Evolutionary conservation across 352 stramenopile species (phyloP), one percentile per base, ranked within the genome.

Genomic region (Globisporangium cystogenes): DNA sequence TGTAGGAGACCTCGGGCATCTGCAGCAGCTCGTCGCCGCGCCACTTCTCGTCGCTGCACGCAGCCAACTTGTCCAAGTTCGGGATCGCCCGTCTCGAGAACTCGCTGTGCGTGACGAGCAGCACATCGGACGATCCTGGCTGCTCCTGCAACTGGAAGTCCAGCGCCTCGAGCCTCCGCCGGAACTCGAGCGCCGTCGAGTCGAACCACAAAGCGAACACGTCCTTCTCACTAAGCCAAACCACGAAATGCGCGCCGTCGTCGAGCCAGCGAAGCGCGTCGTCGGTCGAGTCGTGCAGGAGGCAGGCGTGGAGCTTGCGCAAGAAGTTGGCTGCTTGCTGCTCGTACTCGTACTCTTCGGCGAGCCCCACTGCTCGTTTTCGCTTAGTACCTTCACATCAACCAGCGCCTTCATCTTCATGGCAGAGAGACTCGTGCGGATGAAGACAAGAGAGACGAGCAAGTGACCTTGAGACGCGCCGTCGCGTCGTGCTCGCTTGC

Each of bases 1-100:
- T 72, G 50, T 75, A 80, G 2, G 65, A 59, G 24, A 76, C 50
- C 26, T 44, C 62, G 6, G 70, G 67, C 70, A 73, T 70, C 6
- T 37, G 69, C 36, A 36, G 57, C 48, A 18, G 36, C 50, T 20
- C 57, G 58, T 26, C 16, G 1, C 10, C 33, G 24, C 11, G 4
- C 26, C 23, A 27, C 16, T 0, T 41, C 1, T 1, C 27, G 27
- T 6, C 37, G 24, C 27, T 55, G 37, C 23, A 8, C n/a, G 42
- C 3, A 7, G 16, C 20, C 29, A 58, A 11, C n/a, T 51, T 36
- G 15, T 45, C 18, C 10, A 24, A 11, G 24, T 36, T 31, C 14
- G 51, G 51, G 15, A 45, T 18, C 18, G 21, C 36, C 31, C 24
- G 14, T 16, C 26, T 45, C 20, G 51, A 45, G 33, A 57, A 57